Percentiles rank a stretch among this genome's conserved stretches.
Conservation (phyloP, 1,139 yeast genomes). For the Debaryomyces singareniensis region DNA sequence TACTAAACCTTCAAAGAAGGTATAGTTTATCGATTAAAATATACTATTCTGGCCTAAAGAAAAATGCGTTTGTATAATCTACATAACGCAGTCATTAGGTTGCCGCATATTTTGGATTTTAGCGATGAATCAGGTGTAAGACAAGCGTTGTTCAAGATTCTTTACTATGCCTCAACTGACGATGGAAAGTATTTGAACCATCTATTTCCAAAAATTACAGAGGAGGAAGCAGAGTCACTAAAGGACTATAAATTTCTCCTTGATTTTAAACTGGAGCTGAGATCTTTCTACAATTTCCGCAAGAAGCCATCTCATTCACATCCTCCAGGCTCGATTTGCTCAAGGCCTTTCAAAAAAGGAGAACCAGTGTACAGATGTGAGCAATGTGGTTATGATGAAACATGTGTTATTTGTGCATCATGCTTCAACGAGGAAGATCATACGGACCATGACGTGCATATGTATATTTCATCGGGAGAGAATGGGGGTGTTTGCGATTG, state of each 20-base stretch:
- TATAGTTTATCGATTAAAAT: too few relatives aligned
- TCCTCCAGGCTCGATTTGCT: conserved; percentile 46
- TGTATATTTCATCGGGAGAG: conserved; percentile 41
- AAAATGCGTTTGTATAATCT: conserved; percentile 15
- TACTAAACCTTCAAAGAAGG: not conserved
- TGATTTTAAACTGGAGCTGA: conserved; percentile 5
- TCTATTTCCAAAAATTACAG: conserved; percentile 21
- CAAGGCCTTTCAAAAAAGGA: conserved; percentile 50
- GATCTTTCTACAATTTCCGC: conserved; percentile 10
- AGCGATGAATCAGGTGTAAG: conserved; percentile 10
- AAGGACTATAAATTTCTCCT: conserved; percentile 10
- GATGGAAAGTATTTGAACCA: conserved; percentile 21
- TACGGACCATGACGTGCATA: conserved; percentile 52
- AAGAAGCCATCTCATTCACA: conserved; percentile 14
- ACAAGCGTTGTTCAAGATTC: conserved; percentile 17
- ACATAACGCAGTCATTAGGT: conserved; percentile 21
- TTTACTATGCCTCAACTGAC: conserved; percentile 27
- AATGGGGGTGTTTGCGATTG: conserved; percentile 80
- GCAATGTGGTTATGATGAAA: conserved; percentile 64
- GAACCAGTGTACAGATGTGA: conserved; percentile 63
- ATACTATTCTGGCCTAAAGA: too few relatives aligned
- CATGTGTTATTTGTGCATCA: conserved; percentile 66
- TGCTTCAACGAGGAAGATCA: conserved; percentile 71
- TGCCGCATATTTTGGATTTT: conserved; percentile 18
- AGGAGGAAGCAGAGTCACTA: conserved; percentile 13